Percentiles rank a stretch among this genome's conserved stretches.
Evolutionary conservation across 2,329 filamentous ascomycete genomes (phyloP).

Genomic region (Scytalidium lignicola): DNA sequence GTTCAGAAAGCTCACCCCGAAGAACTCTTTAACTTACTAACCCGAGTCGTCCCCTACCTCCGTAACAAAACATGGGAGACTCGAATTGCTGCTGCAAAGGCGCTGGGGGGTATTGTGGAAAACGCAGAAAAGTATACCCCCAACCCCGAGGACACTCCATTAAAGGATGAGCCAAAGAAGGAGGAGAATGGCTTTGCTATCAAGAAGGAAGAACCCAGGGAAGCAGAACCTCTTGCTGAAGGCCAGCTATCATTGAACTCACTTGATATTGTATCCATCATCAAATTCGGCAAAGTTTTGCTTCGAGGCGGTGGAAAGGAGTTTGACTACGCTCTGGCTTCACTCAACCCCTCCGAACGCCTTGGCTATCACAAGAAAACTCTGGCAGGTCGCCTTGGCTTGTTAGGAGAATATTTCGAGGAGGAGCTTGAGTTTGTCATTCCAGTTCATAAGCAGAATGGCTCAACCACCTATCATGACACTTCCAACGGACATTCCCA

Average conservation of each 20-base stretch:
- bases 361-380: conserved; percentile 88
- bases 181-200: conserved; percentile 31
- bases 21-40: conserved; percentile 92
- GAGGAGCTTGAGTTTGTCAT: conserved; percentile 71
- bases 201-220: conserved; percentile 59
- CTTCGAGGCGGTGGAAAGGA: conserved; percentile 75
- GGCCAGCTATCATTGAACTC: conserved; percentile 66
- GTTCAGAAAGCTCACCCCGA: conserved; percentile 98
- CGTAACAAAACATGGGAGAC: conserved; percentile 97
- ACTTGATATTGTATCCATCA: conserved; percentile 72
- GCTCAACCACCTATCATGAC: conserved; percentile 12
- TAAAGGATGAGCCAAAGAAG: conserved; percentile 38
- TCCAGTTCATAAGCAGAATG: conserved; percentile 25
- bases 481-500: conserved; percentile 34
- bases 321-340: conserved; percentile 78
- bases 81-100: conserved; percentile 85
- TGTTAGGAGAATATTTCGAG: conserved; percentile 78
- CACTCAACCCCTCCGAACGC: conserved; percentile 74
- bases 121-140: conserved; percentile 87
- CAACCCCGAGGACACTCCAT: conserved; percentile 63
- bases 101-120: conserved; percentile 87
- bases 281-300: conserved; percentile 79
- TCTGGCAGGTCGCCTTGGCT: conserved; percentile 71
- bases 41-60: conserved; percentile 90
- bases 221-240: conserved; percentile 35